These are phyloP conservation scores for Moesziomyces aphidis DNA, from an alignment of 1,284 basidiomycete species.

Conservation along the genomic window DNA sequence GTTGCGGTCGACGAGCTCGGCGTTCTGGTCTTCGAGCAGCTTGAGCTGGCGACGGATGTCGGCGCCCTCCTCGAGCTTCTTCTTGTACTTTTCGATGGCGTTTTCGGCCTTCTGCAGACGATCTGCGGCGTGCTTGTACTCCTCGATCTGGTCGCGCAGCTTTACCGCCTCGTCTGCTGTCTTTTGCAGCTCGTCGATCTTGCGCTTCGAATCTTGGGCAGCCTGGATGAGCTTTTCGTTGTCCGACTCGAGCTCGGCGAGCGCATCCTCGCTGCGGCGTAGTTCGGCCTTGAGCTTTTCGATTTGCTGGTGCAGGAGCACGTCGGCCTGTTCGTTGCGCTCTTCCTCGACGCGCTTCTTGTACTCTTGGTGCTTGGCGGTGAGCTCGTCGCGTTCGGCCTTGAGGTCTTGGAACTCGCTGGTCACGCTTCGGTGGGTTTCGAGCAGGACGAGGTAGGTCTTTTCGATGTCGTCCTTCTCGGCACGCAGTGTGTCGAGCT, in stretches of 20 bases:
- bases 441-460: constrained; percentile 79
- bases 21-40: constrained; percentile 89
- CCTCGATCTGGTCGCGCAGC: constrained; percentile 93
- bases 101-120: constrained; percentile 92
- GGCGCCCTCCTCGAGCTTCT: constrained; percentile 93
- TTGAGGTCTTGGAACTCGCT: constrained; percentile 71
- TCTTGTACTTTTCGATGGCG: constrained; percentile 98
- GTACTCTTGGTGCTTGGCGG: constrained; percentile 31
- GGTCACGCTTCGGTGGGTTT: constrained; percentile 80
- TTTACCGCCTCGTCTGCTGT: constrained; percentile 80
- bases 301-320: constrained; percentile 53
- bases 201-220: constrained; percentile 38
- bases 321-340: constrained; percentile 49
- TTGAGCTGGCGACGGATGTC: constrained; percentile 87
- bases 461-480: constrained; percentile 75
- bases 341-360: constrained; percentile 50
- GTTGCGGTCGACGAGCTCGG: constrained; percentile 89
- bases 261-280: constrained; percentile 54
- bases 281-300: constrained; percentile 55
- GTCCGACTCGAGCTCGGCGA: constrained; percentile 57
- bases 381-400: constrained; percentile 45
- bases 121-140: constrained; percentile 82
- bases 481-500: constrained; percentile 74
- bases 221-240: constrained; percentile 47
- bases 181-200: constrained; percentile 81